These are phyloP conservation scores for Porphyra umbilicalis DNA, from an alignment of 31 red algal genomes.

Conservation along the genomic window DNA sequence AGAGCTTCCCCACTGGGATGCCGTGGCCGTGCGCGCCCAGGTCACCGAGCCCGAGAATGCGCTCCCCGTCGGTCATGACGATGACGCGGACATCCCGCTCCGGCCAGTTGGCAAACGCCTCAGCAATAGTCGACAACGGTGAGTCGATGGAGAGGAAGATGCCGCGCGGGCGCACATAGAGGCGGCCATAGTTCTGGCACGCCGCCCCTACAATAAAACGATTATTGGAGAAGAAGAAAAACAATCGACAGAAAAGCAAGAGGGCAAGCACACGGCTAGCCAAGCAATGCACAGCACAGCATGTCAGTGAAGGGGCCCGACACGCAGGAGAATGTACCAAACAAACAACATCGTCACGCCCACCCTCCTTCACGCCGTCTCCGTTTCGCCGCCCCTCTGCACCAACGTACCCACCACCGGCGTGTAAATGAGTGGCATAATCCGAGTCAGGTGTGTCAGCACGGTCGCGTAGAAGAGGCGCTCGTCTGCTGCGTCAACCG, in stretches of 20 bases:
- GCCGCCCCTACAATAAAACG: slow-evolving; percentile 15
- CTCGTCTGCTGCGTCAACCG: slow-evolving; percentile 31
- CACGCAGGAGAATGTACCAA: no score
- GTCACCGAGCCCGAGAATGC: slow-evolving; percentile 75
- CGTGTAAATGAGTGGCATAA: slow-evolving; percentile 76
- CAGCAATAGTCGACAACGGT: neutral
- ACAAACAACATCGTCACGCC: no score
- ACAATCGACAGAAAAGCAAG: neutral
- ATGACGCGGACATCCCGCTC: slow-evolving; percentile 47
- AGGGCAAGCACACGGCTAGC: neutral
- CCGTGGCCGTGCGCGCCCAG: slow-evolving; percentile 59
- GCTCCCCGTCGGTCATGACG: slow-evolving; percentile 67
- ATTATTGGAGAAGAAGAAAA: neutral
- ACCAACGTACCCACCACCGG: slow-evolving; percentile 40
- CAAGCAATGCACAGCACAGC: neutral
- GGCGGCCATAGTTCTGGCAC: slow-evolving; percentile 33
- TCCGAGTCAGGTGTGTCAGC: slow-evolving; percentile 26
- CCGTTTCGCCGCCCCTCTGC: no score
- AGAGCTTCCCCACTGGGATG: slow-evolving; percentile 72
- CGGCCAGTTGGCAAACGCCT: slow-evolving; percentile 36
- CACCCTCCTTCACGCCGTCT: no score
- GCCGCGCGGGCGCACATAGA: slow-evolving; percentile 23
- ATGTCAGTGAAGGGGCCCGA: neutral
- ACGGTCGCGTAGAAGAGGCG: slow-evolving; percentile 49
- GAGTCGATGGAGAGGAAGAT: slow-evolving; percentile 30